Base-by-base conservation (phyloP, 2,329 filamentous ascomycete species). In the Diaporthe citri region DNA sequence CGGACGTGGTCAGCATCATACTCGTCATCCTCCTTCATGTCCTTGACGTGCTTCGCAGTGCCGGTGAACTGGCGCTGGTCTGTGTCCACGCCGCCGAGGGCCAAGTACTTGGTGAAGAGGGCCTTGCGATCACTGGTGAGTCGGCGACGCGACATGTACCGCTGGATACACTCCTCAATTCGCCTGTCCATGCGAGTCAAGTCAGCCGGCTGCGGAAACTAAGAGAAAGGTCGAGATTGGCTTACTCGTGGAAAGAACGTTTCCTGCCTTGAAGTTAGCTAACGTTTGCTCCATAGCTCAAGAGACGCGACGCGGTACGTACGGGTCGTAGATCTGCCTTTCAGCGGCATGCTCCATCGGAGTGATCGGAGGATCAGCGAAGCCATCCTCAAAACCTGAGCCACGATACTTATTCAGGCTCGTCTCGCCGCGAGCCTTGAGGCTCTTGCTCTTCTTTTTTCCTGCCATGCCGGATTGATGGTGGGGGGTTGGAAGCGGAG, bases 121-220 rank as follows among this genome's bases (percentile, higher is more conserved):
- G 88, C 86, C 6, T 87, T 83, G 34, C 91, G 91, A 5, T 90
- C 86, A 17, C 86, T 83, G 75, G 93, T 90, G 75, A 98, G 89
- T 77, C 94, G 95, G 43, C 96, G 93, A 62, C 92, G 93, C 48
- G 90, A 88, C 76, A 93, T 91, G 84, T 93, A 99, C 20, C 95
- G 93, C 78, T 95, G 92, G 72, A 98, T 93, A 62, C 95, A 97
- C 36, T 92, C 90, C 80, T 98, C 93, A 55, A 98, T 95, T 62
- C 97, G 95, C 73, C 93, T 94, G 75, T 55, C 75, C 25, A 75
- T n/a, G n/a, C n/a, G n/a, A 31, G 31, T 10, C 7, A 34, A 39
- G 25, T 6, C 28, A 25, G n/a, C 64, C 56, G 71, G 76, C 78
- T 60, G 71, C 46, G 28, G 17, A 12, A 28, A 9, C 3, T 13